Evolutionary conservation across 495 filamentous ascomycete species (phyloP), one percentile per base, ranked within the genome.

Genomic region (Annulohypoxylon nitens): DNA sequence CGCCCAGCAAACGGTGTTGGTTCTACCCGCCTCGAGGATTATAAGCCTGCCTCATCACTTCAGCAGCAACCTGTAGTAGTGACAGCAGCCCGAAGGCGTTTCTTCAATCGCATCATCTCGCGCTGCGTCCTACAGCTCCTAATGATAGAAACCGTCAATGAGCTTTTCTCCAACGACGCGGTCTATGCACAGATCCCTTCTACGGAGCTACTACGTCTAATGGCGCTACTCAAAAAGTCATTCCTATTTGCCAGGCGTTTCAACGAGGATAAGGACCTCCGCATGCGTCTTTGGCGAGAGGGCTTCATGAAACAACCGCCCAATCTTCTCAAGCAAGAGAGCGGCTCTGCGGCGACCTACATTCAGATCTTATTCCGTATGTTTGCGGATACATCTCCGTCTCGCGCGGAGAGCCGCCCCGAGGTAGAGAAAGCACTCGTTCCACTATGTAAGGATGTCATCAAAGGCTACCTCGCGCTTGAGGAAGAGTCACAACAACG

Each of bases 301-400:
- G 96, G 96, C 6, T 99, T 98, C 87, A 99, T 99, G 96, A 98
- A 97, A 82, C 95, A 98, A 78, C 97, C 97, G 36, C 96, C 96
- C 4, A 99, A 99, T 77, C 82, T 99, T n/a, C 87, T 99, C 26
- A 99, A 99, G 83, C 96, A 99, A 80, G 96, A 99, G 81, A 92
- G 89, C 66, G 95, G 96, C 48, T 92, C 91, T 76, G 96, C 96
- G 10, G 91, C 93, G 0, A 97, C 97, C 1, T 99, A 98, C 75
- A 92, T 98, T 26, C 90, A 90, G 64, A 99, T 99, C 60, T 81
- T 99, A 20, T 90, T 98, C 78, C 88, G 97, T 25, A 99, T 99
- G 96, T 98, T 97, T 81, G 93, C 92, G 60, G 96, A 99, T 76
- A 91, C 92, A 57, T 86, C 89, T 25, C 90, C 91, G 14, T 96